A percentile compares a stretch with the other conserved stretches of the same genome.
phyloP scores from a whole-genome alignment of 768 basidiomycete genomes.

The Tricholoma sp. region DNA sequence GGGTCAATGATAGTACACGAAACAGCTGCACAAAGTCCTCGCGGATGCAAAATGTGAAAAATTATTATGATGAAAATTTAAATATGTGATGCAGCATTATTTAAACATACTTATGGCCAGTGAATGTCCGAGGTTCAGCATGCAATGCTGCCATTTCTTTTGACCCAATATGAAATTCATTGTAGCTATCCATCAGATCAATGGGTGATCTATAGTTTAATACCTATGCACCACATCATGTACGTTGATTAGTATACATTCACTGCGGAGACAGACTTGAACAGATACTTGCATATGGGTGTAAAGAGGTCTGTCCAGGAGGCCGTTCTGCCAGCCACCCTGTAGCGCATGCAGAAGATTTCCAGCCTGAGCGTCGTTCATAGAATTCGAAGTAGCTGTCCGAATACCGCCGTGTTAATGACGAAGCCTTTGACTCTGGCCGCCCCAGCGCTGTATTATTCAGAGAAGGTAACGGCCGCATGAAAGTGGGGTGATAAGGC shows the following conservation, averaged over 20 bases:
- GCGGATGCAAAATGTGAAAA: no score
- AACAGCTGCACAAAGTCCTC: no score
- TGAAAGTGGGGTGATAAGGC: conserved; percentile 14
- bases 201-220: conserved; percentile 42
- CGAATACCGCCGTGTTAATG: conserved; percentile 23
- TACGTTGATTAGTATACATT: neutral
- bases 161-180: neutral
- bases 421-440: neutral
- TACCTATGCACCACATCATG: conserved; percentile 27
- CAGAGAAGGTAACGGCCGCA: conserved; percentile 18
- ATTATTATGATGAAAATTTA: no score
- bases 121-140: no score
- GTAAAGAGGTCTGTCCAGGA: conserved; percentile 20
- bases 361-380: conserved; percentile 14
- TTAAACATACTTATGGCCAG: no score
- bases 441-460: conserved; percentile 15
- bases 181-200: conserved; percentile 25
- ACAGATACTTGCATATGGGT: conserved; percentile 35
- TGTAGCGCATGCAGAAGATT: conserved; percentile 10
- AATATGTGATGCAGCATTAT: neutral
- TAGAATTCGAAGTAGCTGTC: conserved; percentile 22
- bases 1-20: no score
- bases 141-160: neutral
- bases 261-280: neutral
- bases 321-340: no score